A percentile compares a stretch with the other conserved stretches of the same genome.
Conservation (phyloP, 495 filamentous ascomycete genomes). For the Trichoderma asperelloides region DNA sequence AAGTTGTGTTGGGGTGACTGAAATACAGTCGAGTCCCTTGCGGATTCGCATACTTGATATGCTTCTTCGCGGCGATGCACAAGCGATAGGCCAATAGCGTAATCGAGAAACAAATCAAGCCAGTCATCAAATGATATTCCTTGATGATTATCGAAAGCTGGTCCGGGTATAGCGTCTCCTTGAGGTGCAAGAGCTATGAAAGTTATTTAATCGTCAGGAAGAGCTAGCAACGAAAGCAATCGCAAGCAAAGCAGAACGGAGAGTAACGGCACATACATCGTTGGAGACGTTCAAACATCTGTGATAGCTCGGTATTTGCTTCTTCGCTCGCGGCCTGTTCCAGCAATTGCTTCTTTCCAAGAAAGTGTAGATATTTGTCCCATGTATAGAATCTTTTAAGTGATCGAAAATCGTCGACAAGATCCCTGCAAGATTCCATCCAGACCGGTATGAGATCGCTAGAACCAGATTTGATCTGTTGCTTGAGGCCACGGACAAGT, state of each 20-base stretch:
- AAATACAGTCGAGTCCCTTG: slow-evolving; percentile 70
- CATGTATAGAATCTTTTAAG: slow-evolving; percentile 70
- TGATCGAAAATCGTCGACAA: slow-evolving; percentile 72
- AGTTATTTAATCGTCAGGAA: background rate
- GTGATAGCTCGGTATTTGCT: slow-evolving; percentile 53
- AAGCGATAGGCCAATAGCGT: slow-evolving; percentile 64
- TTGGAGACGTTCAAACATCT: slow-evolving; percentile 58
- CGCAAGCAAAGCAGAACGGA: background rate
- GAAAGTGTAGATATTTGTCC: slow-evolving; percentile 59
- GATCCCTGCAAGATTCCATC: slow-evolving; percentile 63
- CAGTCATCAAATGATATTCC: slow-evolving; percentile 72
- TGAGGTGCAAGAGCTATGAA: slow-evolving; percentile 23
- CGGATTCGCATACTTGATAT: slow-evolving; percentile 67
- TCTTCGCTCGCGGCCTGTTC: slow-evolving; percentile 37
- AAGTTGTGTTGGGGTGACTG: slow-evolving; percentile 58
- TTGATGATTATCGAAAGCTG: slow-evolving; percentile 55
- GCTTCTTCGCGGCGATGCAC: slow-evolving; percentile 48
- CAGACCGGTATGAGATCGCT: slow-evolving; percentile 49
- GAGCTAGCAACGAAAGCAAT: background rate
- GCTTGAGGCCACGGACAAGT: slow-evolving; percentile 44
- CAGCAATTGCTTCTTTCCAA: slow-evolving; percentile 50
- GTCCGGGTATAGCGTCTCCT: background rate
- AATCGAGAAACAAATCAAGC: slow-evolving; percentile 86
- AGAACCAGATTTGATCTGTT: slow-evolving; percentile 42
- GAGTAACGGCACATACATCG: slow-evolving; percentile 29